Conservation (phyloP, 805 yeast genomes). For the Clavispora carvajalis region DNA sequence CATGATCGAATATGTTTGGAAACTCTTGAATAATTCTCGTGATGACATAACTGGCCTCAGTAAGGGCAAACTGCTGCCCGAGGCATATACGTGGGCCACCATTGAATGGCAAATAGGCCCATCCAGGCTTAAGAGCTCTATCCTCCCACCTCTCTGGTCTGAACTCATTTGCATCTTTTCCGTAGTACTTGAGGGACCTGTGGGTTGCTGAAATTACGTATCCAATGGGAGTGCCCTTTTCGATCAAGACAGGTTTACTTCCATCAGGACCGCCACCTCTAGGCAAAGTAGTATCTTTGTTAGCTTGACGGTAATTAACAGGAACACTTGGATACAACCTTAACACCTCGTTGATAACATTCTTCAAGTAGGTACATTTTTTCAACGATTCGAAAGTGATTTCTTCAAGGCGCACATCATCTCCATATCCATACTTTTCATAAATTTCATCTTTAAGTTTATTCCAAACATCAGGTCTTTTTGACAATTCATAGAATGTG, state of each 20-base stretch:
- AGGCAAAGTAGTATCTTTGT: conserved; percentile 29
- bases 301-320: conserved; percentile 26
- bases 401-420: conserved; percentile 15
- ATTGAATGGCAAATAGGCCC: conserved; percentile 12
- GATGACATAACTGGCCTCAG: conserved; percentile 4
- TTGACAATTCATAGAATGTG: conserved; percentile 25
- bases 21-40: conserved; percentile 2
- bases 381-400: conserved; percentile 31
- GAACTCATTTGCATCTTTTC: conserved; percentile 26
- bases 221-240: conserved; percentile 15
- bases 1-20: conserved; percentile 4
- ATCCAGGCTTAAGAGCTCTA: conserved; percentile 14
- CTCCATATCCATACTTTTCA: conserved; percentile 20
- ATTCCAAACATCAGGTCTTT: conserved; percentile 24
- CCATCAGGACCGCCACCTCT: conserved; percentile 26
- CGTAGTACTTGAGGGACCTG: conserved; percentile 21
- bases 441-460: conserved; percentile 25
- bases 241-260: conserved; percentile 4
- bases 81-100: conserved; percentile 14
- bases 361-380: conserved; percentile 28
- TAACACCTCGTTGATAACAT: conserved; percentile 25
- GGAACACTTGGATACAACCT: conserved; percentile 34
- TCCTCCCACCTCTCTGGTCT: conserved; percentile 34
- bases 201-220: conserved; percentile 20
- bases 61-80: conserved; percentile 39